Evolutionary conservation across 345 rosid genomes (phyloP), one percentile per base, ranked within the genome.

Genomic region (Erysimum cheiranthoides): DNA sequence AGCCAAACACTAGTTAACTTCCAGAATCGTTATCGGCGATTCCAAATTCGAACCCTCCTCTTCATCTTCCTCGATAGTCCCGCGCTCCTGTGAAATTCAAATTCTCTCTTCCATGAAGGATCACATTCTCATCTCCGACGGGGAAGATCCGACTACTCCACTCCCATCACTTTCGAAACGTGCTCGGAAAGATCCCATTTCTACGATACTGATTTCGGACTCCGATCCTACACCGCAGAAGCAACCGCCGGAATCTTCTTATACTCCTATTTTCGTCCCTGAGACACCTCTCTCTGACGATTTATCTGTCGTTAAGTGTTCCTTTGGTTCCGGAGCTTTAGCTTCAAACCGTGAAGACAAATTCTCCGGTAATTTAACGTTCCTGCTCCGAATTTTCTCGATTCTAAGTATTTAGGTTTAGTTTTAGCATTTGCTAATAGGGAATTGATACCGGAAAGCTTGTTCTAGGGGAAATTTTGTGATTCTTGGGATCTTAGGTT

Each of bases 281-380:
- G 95, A 91, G 31, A 88, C 95, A 14, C 95, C 95, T 10, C 56
- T 83, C 60, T 84, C 86, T 2, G 95, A 82, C 57, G 60, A 75
- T 67, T 50, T 84, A 36, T 72, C 84, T 13, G 71, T 81, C 43
- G 76, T 82, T 50, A 85, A 83, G 58, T 88, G 82, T 75, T 40
- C 82, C 14, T 40, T 73, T 13, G 80, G 28, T 45, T 30, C 63
- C 56, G 63, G 31, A 53, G 32, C 65, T 52, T 83, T 66, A 72
- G 74, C 81, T 61, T 42, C 79, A 0, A 56, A 66, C 11, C 73
- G 67, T 47, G 71, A 70, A 28, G 71, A 52, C 13, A 72, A 53
- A 64, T 78, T 78, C 57, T 46, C 83, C 27, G 91, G 93, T 86
- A 40, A 54, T 76, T 87, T 50, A 16, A 39, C 17, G 1, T 36